Evolutionary conservation across 2,329 filamentous ascomycete genomes (phyloP).

Genomic region (Cordyceps tenuipes): DNA sequence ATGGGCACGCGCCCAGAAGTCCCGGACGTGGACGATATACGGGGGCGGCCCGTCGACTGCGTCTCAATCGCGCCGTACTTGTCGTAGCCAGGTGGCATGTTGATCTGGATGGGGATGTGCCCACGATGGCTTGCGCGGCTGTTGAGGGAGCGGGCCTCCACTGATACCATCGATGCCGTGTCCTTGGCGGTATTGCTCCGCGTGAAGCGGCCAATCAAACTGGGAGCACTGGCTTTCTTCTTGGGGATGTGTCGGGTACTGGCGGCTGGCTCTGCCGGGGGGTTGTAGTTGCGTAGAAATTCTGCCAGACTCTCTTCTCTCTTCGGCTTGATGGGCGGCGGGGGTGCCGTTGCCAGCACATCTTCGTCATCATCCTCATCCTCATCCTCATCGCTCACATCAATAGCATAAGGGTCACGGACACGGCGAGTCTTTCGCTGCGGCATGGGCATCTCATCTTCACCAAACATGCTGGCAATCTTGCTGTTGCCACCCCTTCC

Average conservation of each 20-base stretch:
- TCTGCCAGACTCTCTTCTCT: constrained; percentile 62
- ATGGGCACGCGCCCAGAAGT: constrained; percentile 36
- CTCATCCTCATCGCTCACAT: constrained; percentile 63
- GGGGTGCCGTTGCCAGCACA: constrained; percentile 28
- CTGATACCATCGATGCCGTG: constrained; percentile 19
- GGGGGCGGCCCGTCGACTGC: constrained; percentile 15
- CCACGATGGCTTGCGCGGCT: constrained; percentile 32
- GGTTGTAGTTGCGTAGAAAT: constrained; percentile 62
- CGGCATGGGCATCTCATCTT: constrained; percentile 51
- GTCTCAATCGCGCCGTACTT: constrained; percentile 28
- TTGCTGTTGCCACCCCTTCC: constrained; percentile 27
- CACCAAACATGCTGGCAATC: constrained; percentile 34
- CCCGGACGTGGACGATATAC: constrained; percentile 16
- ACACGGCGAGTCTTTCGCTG: constrained; percentile 68
- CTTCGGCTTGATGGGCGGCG: constrained; percentile 30
- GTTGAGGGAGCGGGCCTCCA: constrained; percentile 28
- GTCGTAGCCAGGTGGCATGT: constrained; percentile 37
- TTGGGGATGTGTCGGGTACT: constrained; percentile 36
- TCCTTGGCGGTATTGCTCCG: constrained; percentile 25
- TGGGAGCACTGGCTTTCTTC: constrained; percentile 57
- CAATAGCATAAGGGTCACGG: constrained; percentile 89
- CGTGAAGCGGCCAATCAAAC: constrained; percentile 52
- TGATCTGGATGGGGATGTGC: constrained; percentile 47
- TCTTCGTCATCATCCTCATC: constrained; percentile 50
- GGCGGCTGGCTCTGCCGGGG: constrained; percentile 44